phyloP scores from a whole-genome alignment of 768 basidiomycete genomes.

The Lentinula detonsa region DNA sequence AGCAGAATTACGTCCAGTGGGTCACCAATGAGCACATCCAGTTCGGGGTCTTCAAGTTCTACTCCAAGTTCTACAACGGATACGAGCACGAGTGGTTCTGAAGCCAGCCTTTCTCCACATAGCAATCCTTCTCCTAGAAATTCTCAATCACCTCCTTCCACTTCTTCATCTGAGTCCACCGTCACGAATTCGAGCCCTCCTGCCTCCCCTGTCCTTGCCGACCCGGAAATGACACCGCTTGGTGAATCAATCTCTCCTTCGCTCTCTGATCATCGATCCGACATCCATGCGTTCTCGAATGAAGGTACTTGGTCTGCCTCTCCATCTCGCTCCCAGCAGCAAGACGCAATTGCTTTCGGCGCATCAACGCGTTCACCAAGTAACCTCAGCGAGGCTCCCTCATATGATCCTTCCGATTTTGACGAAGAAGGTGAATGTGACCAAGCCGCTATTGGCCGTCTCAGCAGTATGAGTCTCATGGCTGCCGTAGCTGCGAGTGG shows the following conservation, averaged over 20 bases:
- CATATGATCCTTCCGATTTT: slow-evolving; percentile 11
- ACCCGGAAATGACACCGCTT: background rate
- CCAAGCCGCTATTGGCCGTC: slow-evolving; percentile 78
- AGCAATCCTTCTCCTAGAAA: background rate
- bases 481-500: slow-evolving; percentile 80
- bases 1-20: background rate
- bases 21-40: slow-evolving; percentile 1
- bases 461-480: slow-evolving; percentile 92
- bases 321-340: background rate
- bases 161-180: background rate
- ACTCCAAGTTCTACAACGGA: slow-evolving; percentile 5
- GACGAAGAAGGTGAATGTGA: slow-evolving; percentile 43
- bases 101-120: background rate
- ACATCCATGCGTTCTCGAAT: background rate
- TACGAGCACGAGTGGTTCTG: background rate
- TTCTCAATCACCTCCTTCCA: slow-evolving; percentile 8
- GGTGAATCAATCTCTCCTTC: background rate
- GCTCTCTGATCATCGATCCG: background rate
- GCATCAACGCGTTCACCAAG: background rate
- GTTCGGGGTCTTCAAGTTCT: slow-evolving; percentile 5
- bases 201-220: background rate
- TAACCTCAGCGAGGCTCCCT: background rate
- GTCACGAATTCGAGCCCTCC: background rate
- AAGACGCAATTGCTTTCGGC: background rate
- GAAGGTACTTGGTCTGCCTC: background rate